Base-by-base conservation (phyloP, 768 basidiomycete species). In the Tricholoma saponaceum region DNA sequence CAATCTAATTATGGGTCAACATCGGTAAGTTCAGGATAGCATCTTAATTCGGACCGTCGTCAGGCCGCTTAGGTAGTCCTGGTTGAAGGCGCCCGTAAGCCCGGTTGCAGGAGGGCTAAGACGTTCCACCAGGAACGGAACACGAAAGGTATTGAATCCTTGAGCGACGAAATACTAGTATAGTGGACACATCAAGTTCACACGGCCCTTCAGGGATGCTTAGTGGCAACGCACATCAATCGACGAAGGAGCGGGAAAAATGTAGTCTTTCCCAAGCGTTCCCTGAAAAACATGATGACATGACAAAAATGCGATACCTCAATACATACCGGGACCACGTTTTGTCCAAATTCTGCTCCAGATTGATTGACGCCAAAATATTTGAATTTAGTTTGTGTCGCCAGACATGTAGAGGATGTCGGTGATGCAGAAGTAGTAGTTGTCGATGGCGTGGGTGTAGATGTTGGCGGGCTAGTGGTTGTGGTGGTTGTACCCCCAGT, bases 321-420 rank as follows among this genome's bases (percentile, higher is more conserved):
- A 22, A 33, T 66, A 44, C 69, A 64, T 55, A 83, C 84, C 14
- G 84, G 84, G 62, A 78, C 74, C 16, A 64, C 69, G 12, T 62
- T 71, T 59, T 75, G 70, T 16, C 84, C 84, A 59, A 85, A 86
- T 67, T 86, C 84, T 41, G 83, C 84, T 61, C 83, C 83, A 52
- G 82, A 79, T 67, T 85, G 69, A 69, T 83, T 85, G 44, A 85
- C 83, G 67, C 84, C 85, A 59, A 85, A 84, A 74, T 69, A 83
- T 65, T 78, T 74, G 78, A 86, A 85, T 67, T 83, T 84, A 47
- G 81, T 83, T 62, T 68, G 67, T 2, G 67, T 61, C 18, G 75
- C 74, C 14, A 76, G 66, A 68, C 79, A 79, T 28, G 64, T 59
- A 16, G 60, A 22, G 9, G 77, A 76, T n/a, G 72, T 61, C 51